A percentile compares a stretch with the other conserved stretches of the same genome.
phyloP scores from a whole-genome alignment of 345 rosid genomes.

The Cardamine occulta region DNA sequence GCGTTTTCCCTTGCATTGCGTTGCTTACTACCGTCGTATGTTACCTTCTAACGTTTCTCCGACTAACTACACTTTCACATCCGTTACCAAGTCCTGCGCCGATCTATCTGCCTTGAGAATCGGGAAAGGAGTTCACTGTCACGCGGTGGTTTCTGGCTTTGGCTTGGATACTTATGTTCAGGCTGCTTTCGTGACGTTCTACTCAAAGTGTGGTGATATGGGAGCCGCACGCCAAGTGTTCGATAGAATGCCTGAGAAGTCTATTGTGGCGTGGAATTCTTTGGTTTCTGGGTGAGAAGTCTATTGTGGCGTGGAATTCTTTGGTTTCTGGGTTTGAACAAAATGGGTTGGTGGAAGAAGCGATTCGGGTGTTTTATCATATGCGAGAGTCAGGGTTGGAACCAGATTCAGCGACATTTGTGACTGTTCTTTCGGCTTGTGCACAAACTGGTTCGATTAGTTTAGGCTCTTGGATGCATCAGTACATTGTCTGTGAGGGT shows the following conservation, averaged over 20 bases:
- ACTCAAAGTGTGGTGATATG: conserved; percentile 54
- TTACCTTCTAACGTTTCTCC: conserved; percentile 49
- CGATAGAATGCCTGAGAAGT: conserved; percentile 63
- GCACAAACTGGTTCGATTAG: conserved; percentile 66
- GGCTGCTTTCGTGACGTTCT: conserved; percentile 64
- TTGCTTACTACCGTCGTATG: conserved; percentile 67
- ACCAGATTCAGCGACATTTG: conserved; percentile 74
- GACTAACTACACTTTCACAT: conserved; percentile 70
- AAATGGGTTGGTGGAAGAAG: conserved; percentile 66
- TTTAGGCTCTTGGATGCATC: conserved; percentile 74
- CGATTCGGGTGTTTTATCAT: conserved; percentile 55
- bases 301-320: conserved; percentile 82
- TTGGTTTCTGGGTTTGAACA: conserved; percentile 84
- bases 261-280: conserved; percentile 82
- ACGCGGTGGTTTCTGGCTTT: conserved; percentile 60
- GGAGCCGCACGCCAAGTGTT: conserved; percentile 64
- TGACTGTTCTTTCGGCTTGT: conserved; percentile 73
- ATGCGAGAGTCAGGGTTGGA: conserved; percentile 55
- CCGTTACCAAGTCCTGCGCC: conserved; percentile 74
- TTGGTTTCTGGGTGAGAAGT: conserved; percentile 70
- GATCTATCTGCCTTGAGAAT: conserved; percentile 52
- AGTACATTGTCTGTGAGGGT: conserved; percentile 43
- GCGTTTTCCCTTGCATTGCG: conserved; percentile 50
- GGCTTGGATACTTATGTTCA: conserved; percentile 67
- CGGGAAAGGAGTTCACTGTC: conserved; percentile 64